phyloP scores from a whole-genome alignment of 208 protist genomes.

The Acanthamoeba polyphaga region DNA sequence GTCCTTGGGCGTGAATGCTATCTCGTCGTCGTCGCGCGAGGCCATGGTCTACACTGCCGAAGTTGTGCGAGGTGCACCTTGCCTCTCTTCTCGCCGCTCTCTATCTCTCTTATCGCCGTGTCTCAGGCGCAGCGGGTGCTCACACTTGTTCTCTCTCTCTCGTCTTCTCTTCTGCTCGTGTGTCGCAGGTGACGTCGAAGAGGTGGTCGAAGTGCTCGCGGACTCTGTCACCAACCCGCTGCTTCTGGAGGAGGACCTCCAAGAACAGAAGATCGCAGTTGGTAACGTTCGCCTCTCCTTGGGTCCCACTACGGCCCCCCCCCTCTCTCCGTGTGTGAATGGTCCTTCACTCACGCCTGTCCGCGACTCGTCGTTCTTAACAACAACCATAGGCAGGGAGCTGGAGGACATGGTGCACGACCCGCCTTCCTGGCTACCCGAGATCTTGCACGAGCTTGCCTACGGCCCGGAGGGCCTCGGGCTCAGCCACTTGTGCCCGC shows the following conservation, averaged over 20 bases:
- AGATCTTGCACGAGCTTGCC: constrained; percentile 59
- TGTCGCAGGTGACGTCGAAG: background rate
- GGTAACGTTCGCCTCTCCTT: background rate
- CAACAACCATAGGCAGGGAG: background rate
- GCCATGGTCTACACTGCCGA: constrained; percentile 61
- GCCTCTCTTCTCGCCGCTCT: background rate
- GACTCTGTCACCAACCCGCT: constrained; percentile 55
- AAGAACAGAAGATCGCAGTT: constrained; percentile 53
- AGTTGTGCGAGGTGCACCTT: constrained; percentile 13
- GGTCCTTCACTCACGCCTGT: background rate
- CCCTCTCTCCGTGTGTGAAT: background rate
- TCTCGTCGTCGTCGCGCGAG: constrained; percentile 57
- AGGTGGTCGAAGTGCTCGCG: constrained; percentile 73
- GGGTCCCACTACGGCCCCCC: background rate
- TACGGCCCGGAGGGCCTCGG: constrained; percentile 58
- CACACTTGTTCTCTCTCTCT: background rate
- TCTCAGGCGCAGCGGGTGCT: background rate
- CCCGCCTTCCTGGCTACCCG: constrained; percentile 42
- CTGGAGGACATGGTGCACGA: constrained; percentile 32
- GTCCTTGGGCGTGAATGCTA: constrained; percentile 53
- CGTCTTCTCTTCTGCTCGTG: background rate
- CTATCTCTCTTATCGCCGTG: no score
- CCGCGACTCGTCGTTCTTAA: no score
- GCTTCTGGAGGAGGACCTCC: constrained; percentile 63
- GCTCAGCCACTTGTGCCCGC: constrained; percentile 17